These are phyloP conservation scores for Schwanniomyces vanrijiae DNA, from an alignment of 805 yeast genomes.

Conservation along the genomic window DNA sequence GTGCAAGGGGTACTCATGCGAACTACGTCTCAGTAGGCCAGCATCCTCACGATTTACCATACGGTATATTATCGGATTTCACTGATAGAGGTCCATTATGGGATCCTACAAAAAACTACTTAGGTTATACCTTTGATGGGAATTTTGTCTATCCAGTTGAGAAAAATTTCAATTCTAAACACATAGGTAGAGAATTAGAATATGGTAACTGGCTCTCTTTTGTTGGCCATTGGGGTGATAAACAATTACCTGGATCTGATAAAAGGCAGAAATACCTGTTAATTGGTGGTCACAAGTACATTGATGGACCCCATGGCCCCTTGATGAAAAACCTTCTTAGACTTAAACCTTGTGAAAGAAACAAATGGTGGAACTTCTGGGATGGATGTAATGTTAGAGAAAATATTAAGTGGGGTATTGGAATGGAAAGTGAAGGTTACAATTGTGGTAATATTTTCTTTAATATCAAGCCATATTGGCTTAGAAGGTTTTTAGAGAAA, in stretches of 20 bases:
- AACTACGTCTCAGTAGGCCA: constrained; percentile 96
- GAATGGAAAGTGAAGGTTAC: constrained; percentile 84
- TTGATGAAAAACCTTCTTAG: constrained; percentile 72
- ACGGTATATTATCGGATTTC: constrained; percentile 85
- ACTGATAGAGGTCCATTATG: constrained; percentile 94
- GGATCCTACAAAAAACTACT: constrained; percentile 84
- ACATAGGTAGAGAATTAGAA: constrained; percentile 49
- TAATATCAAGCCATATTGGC: constrained; percentile 50
- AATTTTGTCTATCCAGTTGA: constrained; percentile 41
- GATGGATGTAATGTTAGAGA: constrained; percentile 77
- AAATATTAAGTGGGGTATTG: constrained; percentile 78
- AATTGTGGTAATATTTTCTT: constrained; percentile 70
- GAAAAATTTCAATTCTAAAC: constrained; percentile 41
- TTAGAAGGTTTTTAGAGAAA: constrained; percentile 47
- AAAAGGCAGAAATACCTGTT: constrained; percentile 84
- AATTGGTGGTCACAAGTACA: constrained; percentile 80
- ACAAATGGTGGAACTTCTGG: constrained; percentile 93
- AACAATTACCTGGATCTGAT: constrained; percentile 61
- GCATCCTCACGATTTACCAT: constrained; percentile 93
- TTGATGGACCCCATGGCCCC: constrained; percentile 94
- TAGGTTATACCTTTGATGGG: constrained; percentile 82
- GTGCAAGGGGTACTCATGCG: constrained; percentile 97
- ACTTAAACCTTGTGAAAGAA: constrained; percentile 71
- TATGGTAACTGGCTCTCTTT: constrained; percentile 79
- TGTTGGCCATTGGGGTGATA: constrained; percentile 91